Evolutionary conservation across 176 grass and related monocot species (phyloP).

Genomic region (Oropetium thomaeum): DNA sequence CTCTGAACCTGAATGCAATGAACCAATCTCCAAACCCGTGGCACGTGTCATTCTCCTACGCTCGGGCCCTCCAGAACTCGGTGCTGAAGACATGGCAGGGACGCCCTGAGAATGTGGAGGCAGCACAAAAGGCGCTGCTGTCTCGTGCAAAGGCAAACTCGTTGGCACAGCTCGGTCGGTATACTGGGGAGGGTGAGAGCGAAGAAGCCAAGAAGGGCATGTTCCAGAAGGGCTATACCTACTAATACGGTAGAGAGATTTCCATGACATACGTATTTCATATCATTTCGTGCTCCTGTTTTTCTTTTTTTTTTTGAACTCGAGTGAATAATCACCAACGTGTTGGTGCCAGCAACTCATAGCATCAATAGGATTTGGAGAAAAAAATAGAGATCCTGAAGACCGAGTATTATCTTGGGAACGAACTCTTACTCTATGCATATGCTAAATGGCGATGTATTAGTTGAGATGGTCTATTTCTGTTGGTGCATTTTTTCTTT

Average conservation of each 20-base stretch:
- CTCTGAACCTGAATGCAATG: conserved; percentile 95
- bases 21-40: conserved; percentile 81
- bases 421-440: background rate
- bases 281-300: background rate
- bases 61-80: conserved; percentile 82
- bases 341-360: conserved; percentile 27
- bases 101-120: conserved; percentile 64
- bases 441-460: background rate
- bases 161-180: conserved; percentile 71
- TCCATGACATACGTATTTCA: background rate
- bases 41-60: conserved; percentile 97
- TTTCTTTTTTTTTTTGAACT: conserved; percentile 7
- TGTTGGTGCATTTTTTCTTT: background rate
- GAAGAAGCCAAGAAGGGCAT: conserved; percentile 80
- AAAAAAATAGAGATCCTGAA: conserved; percentile 1
- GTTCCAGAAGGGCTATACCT: conserved; percentile 99
- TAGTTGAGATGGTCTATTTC: background rate
- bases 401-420: background rate
- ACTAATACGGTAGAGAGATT: conserved; percentile 35
- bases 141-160: conserved; percentile 76
- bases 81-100: conserved; percentile 96
- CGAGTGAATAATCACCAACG: conserved; percentile 40
- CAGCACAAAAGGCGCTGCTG: conserved; percentile 72
- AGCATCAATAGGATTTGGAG: background rate
- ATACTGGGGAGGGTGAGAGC: conserved; percentile 65